Base-by-base conservation (phyloP, 176 grass and related monocot genomes). In the Raddia distichophylla region DNA sequence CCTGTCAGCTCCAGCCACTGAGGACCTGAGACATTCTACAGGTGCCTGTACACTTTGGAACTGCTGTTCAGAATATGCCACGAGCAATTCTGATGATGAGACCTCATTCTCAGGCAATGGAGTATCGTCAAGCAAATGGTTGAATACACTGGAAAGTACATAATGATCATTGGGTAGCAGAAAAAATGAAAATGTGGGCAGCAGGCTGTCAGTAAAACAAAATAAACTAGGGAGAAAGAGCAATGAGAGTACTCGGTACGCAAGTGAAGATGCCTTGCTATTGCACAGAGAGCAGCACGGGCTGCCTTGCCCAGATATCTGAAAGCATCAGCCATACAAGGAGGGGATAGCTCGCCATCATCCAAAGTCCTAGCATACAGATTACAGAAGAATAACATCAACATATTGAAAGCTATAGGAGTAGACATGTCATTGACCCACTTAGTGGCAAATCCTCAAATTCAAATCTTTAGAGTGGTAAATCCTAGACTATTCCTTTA, bases 301-400 rank as follows among this genome's bases (percentile, higher is more conserved):
- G 93, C 88, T 76, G 86, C 77, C 75, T 91, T 89, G 67, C 90
- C 93, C 77, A 97, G 69, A 74, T 79, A 86, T 82, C 80, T 93
- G 51, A 93, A 97, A 79, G 86, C 86, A 81, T 97, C 94, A 42
- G 64, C 57, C 94, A 91, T 89, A 75, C 94, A 97, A 73, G 94
- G 79, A 77, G 94, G 94, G 56, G 83, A 67, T 61, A 87, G 16
- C 15, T 97, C 88, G 76, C 90, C 93, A 85, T 93, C 93, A 65
- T 89, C 88, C 67, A 76, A 71, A 53, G 81, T 51, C 68, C 90
- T 91, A 66, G 67, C 9, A 74, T 27, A 27, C 27, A 27, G 27
- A 27, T 27, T 58, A 46, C n/a, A 78, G 69, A 66, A 71, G n/a
- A 50, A 69, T 62, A 45, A 77, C 56, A 37, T 15, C 45, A 82